A percentile compares a stretch with the other conserved stretches of the same genome.
Conservation (phyloP, 768 basidiomycete genomes). For the Mycena albidolilacea region DNA sequence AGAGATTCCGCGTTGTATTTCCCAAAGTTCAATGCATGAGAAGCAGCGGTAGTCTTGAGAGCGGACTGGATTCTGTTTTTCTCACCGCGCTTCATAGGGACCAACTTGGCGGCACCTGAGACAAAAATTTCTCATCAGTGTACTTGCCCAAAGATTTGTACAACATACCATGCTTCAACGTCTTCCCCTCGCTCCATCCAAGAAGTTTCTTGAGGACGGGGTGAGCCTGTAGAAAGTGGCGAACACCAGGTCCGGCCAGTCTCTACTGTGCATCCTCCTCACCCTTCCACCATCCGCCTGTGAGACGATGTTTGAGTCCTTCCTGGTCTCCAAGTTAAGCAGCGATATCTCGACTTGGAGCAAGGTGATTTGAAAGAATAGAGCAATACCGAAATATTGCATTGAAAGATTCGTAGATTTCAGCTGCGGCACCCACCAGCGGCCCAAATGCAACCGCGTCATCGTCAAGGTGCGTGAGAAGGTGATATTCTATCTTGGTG, state of each 20-base stretch:
- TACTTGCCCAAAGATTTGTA: background rate
- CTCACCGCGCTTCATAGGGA: slow-evolving; percentile 1
- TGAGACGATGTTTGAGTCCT: slow-evolving; percentile 20
- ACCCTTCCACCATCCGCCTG: slow-evolving; percentile 10
- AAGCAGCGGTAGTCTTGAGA: slow-evolving; percentile 1
- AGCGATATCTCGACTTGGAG: slow-evolving; percentile 17
- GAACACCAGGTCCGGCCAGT: slow-evolving; percentile 14
- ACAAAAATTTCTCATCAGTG: background rate
- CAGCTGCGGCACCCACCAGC: slow-evolving; percentile 5
- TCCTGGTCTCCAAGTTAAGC: slow-evolving; percentile 21
- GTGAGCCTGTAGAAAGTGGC: slow-evolving; percentile 5
- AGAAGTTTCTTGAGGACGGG: slow-evolving; percentile 19
- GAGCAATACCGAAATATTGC: slow-evolving; percentile 13
- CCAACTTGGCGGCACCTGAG: background rate
- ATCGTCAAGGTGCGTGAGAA: background rate
- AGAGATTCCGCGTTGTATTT: background rate
- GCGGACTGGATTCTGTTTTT: background rate
- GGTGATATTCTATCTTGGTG: slow-evolving; percentile 10
- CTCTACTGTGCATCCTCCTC: background rate
- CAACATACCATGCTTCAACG: background rate
- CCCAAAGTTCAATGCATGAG: slow-evolving; percentile 11
- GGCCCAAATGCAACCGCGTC: slow-evolving; percentile 8
- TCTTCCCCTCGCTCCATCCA: slow-evolving; percentile 13
- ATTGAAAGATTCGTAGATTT: slow-evolving; percentile 18
- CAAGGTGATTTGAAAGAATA: slow-evolving; percentile 8